Base-by-base conservation (phyloP, 306 rosid genomes). In the Corylus americana region DNA sequence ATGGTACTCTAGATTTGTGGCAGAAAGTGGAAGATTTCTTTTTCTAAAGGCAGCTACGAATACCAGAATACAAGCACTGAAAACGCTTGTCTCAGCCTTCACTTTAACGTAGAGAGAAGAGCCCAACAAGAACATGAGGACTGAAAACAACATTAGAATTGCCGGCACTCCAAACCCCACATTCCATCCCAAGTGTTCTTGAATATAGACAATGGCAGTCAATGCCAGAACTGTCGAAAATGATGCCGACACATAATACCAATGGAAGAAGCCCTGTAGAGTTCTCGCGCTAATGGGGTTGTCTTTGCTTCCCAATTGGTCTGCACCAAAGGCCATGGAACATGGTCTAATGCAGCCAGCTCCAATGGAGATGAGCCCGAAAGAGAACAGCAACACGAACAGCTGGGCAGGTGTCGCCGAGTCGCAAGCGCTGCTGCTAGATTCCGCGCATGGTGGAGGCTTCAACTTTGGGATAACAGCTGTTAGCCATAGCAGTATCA, bases 291-390 rank as follows among this genome's bases (percentile, higher is more conserved):
- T 12, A 35, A 48, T 42, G 31, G 79, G 67, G 7, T 80, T 74
- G 55, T 74, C 35, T 59, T 74, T 58, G 8, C 39, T 74, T 13
- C 25, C 61, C 14, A 88, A 59, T 42, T 88, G 91, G 72, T 85
- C 91, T 25, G 89, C 91, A 78, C 91, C 91, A 79, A 88, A 88
- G 48, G 89, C 91, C 66, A 88, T 83, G 42, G 89, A 89, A 77
- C 90, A 84, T 50, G 92, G 88, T 74, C 90, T 78, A 31, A 89
- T 73, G 55, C 90, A 85, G 66, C 92, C 92, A 11, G 92, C 90
- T 78, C 90, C 92, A 58, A 89, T 81, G 25, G 92, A 89, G 20
- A 89, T 74, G 50, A 89, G 69, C 48, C 75, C 87, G 8, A 89
- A 73, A n/a, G 89, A 80, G 53, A 14, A 62, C 45, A 59, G 66